Base-by-base conservation (phyloP, 257 asterid species). In the Cordia subcordata region DNA sequence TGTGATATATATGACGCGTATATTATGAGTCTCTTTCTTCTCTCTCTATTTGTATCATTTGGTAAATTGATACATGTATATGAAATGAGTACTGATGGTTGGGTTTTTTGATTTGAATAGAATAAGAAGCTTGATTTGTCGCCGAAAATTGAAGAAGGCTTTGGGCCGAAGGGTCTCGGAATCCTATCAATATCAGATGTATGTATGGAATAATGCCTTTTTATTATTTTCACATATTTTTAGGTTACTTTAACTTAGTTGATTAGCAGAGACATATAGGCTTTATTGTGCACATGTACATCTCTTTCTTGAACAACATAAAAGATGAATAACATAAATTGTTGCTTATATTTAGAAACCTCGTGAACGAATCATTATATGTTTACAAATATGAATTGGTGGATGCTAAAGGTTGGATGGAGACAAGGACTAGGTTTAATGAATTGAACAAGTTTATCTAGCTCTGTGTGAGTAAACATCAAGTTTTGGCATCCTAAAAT, bases 91-190 rank as follows among this genome's bases (percentile, higher is more conserved):
- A 11, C 62, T 71, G 68, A 68, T 56, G 38, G 4, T 65, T 61
- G 54, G 46, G 17, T 67, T 57, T 57, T 13, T 66, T 63, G 53
- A 23, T 57, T 75, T 71, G 65, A 49, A 61, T 60, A 88, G 96
- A 95, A 83, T 66, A 76, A 60, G 21, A 65, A 62, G 67, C 81
- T 78, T 8, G 91, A 87, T 79, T 66, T 91, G 37, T 81, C 85
- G 17, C 81, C 75, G 42, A 77, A 80, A 63, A 82, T 91, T 55
- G 95, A 87, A 75, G 77, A 81, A 61, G 98, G 98, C 10, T 91
- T 85, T 68, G 98, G 98, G 21, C 87, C 87, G 17, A 73, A 76
- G 62, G 91, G 98, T 63, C 82, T 91, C 53, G 98, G 98, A 23
- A 85, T 87, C 61, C 68, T 87, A 19, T 83, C 98, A 11, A 45